Conservation (phyloP, 2,329 filamentous ascomycete genomes). For the Penicillium sp. region DNA sequence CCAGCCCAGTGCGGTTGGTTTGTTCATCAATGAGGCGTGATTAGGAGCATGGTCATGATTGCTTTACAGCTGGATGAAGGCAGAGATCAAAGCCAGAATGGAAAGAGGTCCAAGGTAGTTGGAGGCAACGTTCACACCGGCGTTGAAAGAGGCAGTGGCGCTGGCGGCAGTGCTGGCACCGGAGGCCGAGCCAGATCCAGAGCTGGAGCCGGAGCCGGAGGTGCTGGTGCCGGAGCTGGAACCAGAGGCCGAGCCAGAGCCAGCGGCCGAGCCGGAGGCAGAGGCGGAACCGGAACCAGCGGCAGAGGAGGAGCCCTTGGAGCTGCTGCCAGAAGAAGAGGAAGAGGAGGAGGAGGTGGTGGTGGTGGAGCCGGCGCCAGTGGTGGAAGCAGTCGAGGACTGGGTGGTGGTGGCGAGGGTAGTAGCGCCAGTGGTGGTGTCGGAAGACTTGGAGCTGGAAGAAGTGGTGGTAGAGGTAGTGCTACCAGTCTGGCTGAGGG, state of each 20-base stretch:
- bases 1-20: conserved; percentile 21
- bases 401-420: background rate
- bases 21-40: conserved; percentile 20
- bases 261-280: conserved; percentile 13
- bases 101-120: conserved; percentile 24
- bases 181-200: conserved; percentile 9
- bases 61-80: conserved; percentile 33
- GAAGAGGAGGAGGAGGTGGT: background rate
- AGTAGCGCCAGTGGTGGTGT: conserved; percentile 5
- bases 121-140: conserved; percentile 22
- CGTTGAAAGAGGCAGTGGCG: conserved; percentile 15
- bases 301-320: conserved; percentile 15
- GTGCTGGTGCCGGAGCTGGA: conserved; percentile 11
- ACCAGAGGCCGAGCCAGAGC: conserved; percentile 14
- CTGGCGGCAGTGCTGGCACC: conserved; percentile 10
- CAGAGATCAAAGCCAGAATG: conserved; percentile 26
- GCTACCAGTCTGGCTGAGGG: conserved; percentile 7
- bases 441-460: conserved; percentile 7
- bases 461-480: conserved; percentile 4
- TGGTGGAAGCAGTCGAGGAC: background rate
- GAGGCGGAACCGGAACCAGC: conserved; percentile 11
- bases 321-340: conserved; percentile 4
- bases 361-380: conserved; percentile 3
- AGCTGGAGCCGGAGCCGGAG: conserved; percentile 7
- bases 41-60: conserved; percentile 8